These are phyloP conservation scores for Cercis canadensis DNA, from an alignment of 306 rosid species.

Conservation along the genomic window DNA sequence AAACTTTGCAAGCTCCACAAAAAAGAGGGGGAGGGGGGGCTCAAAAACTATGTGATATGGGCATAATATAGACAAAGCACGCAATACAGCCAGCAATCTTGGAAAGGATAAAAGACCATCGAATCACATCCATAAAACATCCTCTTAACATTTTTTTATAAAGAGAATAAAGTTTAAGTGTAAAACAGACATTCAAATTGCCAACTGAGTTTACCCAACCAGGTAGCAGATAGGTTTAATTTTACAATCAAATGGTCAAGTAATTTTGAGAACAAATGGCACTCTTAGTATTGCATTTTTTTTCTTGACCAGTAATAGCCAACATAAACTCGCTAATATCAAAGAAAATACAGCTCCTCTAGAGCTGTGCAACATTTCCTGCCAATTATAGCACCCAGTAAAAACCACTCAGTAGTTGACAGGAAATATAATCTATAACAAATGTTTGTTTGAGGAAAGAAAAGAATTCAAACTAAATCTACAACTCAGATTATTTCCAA, in stretches of 20 bases:
- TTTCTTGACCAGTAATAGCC: constrained; percentile 15
- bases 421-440: not conserved
- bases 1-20: constrained; percentile 11
- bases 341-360: constrained; percentile 8
- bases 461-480: not conserved
- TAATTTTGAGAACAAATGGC: constrained; percentile 24
- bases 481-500: constrained; percentile 4
- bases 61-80: not conserved
- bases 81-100: constrained; percentile 4
- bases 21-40: too few species aligned
- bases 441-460: not conserved
- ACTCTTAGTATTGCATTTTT: constrained; percentile 6
- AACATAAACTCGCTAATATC: not conserved
- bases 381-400: constrained; percentile 13
- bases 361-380: constrained; percentile 19
- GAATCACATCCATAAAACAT: not conserved
- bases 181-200: not conserved
- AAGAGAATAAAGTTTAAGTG: too few species aligned
- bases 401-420: constrained; percentile 26
- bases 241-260: not conserved
- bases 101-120: not conserved
- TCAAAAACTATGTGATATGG: not conserved
- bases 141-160: not conserved
- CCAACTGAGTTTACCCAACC: constrained; percentile 8
- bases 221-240: constrained; percentile 13